Evolutionary conservation across 108 stramenopile species (phyloP).

Genomic region (Cyclotella choctawhatcheeana): DNA sequence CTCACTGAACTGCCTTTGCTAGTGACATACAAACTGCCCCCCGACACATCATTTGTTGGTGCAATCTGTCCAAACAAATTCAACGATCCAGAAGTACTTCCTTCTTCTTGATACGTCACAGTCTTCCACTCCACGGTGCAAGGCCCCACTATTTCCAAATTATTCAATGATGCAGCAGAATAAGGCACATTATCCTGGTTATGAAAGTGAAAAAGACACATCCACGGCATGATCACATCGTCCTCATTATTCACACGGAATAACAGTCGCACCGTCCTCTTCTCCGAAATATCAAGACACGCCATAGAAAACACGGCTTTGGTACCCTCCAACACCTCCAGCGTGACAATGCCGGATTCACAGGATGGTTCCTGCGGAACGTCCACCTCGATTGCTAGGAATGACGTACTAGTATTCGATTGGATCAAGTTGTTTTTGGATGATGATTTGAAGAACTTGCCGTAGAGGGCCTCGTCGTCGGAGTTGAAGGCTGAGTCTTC

Average conservation of each 20-base stretch:
- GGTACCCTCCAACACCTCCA: conserved; percentile 23
- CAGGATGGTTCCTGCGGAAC: neutral
- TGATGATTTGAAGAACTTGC: conserved; percentile 62
- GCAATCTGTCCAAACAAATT: conserved; percentile 45
- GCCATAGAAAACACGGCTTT: conserved; percentile 22
- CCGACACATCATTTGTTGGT: conserved; percentile 7
- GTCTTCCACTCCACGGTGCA: conserved; percentile 34
- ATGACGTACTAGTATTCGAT: neutral
- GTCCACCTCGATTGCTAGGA: neutral
- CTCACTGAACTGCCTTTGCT: neutral
- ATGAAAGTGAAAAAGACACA: conserved; percentile 27
- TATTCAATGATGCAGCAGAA: too few relatives aligned
- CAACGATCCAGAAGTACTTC: conserved; percentile 2
- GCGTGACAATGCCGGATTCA: neutral
- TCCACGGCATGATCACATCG: conserved; percentile 12
- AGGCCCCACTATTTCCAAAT: conserved; percentile 38
- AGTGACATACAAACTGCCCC: neutral
- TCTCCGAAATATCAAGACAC: conserved; percentile 20
- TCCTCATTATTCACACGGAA: conserved; percentile 22
- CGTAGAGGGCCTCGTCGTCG: conserved; percentile 84
- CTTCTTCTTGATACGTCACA: neutral
- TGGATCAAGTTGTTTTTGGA: neutral
- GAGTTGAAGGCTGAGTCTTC: conserved; percentile 89
- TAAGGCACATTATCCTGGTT: neutral
- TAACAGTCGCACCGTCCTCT: conserved; percentile 7